A percentile compares a stretch with the other conserved stretches of the same genome.
These are phyloP conservation scores for Pythium phragmiticola DNA, from an alignment of 352 stramenopile species.

Conservation along the genomic window DNA sequence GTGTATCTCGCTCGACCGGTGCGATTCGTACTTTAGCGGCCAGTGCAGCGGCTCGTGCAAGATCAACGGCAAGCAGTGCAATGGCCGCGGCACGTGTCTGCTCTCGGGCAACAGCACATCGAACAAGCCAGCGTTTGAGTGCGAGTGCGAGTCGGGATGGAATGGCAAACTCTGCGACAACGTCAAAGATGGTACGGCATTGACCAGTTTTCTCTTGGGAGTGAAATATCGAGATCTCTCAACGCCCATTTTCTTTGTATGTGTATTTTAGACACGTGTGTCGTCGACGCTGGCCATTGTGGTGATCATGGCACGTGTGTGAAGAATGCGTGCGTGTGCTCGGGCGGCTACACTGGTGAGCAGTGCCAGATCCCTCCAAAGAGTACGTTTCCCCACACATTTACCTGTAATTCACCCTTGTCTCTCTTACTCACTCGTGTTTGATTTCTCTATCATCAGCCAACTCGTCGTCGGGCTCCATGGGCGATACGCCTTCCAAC, in stretches of 20 bases:
- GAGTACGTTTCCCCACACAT: constrained; percentile 21
- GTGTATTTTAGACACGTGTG: constrained; percentile 33
- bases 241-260: not conserved
- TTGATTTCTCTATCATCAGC: constrained; percentile 1
- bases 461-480: constrained; percentile 27
- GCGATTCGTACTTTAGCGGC: constrained; percentile 64
- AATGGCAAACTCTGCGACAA: constrained; percentile 66
- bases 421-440: not conserved
- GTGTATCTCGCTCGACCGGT: constrained; percentile 74
- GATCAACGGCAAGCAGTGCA: constrained; percentile 57
- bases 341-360: constrained; percentile 38
- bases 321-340: constrained; percentile 37
- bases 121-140: constrained; percentile 48
- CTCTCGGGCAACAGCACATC: constrained; percentile 28
- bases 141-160: constrained; percentile 65
- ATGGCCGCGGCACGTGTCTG: constrained; percentile 60
- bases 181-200: constrained; percentile 40
- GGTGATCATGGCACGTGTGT: constrained; percentile 45
- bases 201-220: not conserved
- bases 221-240: not conserved
- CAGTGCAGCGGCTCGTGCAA: constrained; percentile 40
- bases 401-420: no score
- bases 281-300: constrained; percentile 43
- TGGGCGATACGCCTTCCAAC: not conserved
- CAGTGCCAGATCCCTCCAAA: constrained; percentile 50